A percentile compares a stretch with the other conserved stretches of the same genome.
Evolutionary conservation across 805 yeast genomes (phyloP).

Genomic region (Isabelozyma heimii): DNA sequence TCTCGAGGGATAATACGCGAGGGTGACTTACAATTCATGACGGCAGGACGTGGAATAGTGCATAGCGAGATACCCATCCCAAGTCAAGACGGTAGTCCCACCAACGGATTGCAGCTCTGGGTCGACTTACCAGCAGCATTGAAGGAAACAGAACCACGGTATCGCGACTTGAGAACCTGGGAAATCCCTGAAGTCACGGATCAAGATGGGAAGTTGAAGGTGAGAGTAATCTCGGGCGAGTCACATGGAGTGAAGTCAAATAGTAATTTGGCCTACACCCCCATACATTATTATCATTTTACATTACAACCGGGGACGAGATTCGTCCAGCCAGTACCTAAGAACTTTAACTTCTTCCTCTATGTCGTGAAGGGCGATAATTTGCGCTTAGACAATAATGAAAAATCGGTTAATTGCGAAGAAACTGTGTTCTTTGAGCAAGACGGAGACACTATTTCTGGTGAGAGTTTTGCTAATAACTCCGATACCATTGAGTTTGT

Average conservation of each 20-base stretch:
- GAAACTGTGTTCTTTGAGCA: slow-evolving; percentile 62
- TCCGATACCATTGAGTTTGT: slow-evolving; percentile 56
- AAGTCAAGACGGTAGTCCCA: slow-evolving; percentile 36
- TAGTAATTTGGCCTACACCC: slow-evolving; percentile 77
- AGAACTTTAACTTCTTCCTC: slow-evolving; percentile 63
- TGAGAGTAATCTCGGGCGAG: slow-evolving; percentile 72
- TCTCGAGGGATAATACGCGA: slow-evolving; percentile 19
- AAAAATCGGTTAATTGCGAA: slow-evolving; percentile 38
- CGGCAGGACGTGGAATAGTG: slow-evolving; percentile 24
- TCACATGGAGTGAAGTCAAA: slow-evolving; percentile 70
- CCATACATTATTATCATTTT: slow-evolving; percentile 70
- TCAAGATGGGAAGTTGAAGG: slow-evolving; percentile 17
- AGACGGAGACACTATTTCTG: slow-evolving; percentile 63
- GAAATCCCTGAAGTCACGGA: slow-evolving; percentile 38
- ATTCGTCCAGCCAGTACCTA: slow-evolving; percentile 58
- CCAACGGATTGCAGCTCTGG: slow-evolving; percentile 81
- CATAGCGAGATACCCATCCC: slow-evolving; percentile 60
- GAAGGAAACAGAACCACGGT: slow-evolving; percentile 39
- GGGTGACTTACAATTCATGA: slow-evolving; percentile 26
- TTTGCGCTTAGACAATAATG: slow-evolving; percentile 42
- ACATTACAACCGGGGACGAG: slow-evolving; percentile 62
- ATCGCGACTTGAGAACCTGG: slow-evolving; percentile 21
- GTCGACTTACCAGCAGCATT: slow-evolving; percentile 70
- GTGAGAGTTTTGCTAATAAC: slow-evolving; percentile 26
- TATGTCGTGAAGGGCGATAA: slow-evolving; percentile 62